Percentiles rank a stretch among this genome's conserved stretches.
Conservation (phyloP, 1,284 basidiomycete genomes). For the Schizophyllum amplum region DNA sequence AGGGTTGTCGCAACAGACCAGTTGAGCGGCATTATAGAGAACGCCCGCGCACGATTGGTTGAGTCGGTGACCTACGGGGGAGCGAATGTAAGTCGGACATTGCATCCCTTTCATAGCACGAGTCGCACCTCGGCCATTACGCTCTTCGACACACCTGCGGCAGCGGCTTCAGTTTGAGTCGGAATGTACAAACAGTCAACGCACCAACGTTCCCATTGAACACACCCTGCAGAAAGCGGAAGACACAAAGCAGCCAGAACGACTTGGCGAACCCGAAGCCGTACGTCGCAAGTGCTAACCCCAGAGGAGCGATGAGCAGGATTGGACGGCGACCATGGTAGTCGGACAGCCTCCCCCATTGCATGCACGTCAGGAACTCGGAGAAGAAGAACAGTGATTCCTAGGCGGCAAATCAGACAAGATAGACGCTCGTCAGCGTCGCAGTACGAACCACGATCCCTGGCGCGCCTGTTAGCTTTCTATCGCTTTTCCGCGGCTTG, state of each 20-base stretch:
- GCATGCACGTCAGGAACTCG: conserved; percentile 30
- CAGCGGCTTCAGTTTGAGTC: background rate
- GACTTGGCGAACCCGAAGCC: conserved; percentile 35
- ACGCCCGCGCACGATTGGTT: conserved; percentile 37
- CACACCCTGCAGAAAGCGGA: conserved; percentile 33
- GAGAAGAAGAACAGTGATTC: conserved; percentile 37
- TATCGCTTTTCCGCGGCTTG: background rate
- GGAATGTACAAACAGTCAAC: conserved; percentile 7
- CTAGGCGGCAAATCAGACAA: conserved; percentile 13
- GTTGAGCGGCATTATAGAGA: conserved; percentile 30
- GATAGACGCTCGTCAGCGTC: background rate
- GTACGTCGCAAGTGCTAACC: conserved; percentile 31
- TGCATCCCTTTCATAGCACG: background rate
- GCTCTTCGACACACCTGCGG: conserved; percentile 28
- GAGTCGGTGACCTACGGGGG: conserved; percentile 26
- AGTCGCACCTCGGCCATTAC: conserved; percentile 27
- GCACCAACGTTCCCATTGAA: conserved; percentile 38
- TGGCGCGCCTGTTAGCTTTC: background rate
- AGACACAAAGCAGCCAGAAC: conserved; percentile 31
- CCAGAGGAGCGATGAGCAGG: conserved; percentile 34
- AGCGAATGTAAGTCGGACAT: background rate
- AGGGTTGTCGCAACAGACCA: conserved; percentile 21
- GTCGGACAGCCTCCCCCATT: conserved; percentile 37
- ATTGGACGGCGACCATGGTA: conserved; percentile 34
- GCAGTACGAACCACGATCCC: background rate